Evolutionary conservation across 345 rosid species (phyloP).

Genomic region (Lenwebbia sp.): DNA sequence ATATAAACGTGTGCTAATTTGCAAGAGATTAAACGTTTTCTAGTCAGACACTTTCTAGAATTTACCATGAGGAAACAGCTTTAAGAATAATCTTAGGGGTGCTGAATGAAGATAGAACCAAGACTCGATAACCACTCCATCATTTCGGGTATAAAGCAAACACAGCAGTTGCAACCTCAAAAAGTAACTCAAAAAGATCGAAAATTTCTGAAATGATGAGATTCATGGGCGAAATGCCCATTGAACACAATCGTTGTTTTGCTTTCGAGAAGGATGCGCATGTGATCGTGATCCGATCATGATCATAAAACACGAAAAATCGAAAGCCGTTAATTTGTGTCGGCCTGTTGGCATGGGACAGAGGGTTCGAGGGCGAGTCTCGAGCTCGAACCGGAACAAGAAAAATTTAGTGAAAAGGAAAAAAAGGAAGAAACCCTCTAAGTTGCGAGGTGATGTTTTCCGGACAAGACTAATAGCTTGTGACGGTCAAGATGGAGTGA

Average conservation of each 20-base stretch:
- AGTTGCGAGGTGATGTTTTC: background rate
- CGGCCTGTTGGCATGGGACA: background rate
- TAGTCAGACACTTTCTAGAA: background rate
- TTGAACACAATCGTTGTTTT: background rate
- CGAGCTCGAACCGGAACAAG: background rate
- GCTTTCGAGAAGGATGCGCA: background rate
- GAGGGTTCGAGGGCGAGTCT: background rate
- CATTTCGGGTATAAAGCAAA: background rate
- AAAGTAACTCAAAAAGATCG: background rate
- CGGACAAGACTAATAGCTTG: background rate
- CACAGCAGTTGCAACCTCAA: background rate
- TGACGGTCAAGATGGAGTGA: background rate
- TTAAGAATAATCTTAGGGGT: background rate
- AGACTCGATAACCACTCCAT: background rate
- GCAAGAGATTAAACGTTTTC: background rate
- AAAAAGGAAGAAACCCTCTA: background rate
- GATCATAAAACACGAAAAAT: background rate
- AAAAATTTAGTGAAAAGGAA: background rate
- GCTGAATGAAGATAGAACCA: background rate
- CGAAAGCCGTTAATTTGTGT: background rate
- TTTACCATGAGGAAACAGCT: background rate
- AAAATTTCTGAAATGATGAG: background rate
- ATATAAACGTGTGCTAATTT: background rate
- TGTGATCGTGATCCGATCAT: background rate
- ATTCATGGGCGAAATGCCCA: background rate